phyloP scores from a whole-genome alignment of 805 yeast species.

The Sugiyamaella boreocaroliniensis region DNA sequence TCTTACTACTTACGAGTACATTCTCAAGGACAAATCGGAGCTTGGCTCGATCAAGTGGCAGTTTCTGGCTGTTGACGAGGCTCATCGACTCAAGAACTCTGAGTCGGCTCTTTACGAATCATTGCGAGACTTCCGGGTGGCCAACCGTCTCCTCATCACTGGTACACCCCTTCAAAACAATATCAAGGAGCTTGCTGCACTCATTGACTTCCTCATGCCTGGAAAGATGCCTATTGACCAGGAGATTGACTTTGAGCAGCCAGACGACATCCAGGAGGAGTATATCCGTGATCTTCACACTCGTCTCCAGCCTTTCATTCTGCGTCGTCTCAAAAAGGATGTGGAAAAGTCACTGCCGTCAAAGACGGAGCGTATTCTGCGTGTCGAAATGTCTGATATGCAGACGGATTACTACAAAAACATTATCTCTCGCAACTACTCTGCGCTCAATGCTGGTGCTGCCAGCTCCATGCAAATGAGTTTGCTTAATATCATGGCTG shows the following conservation, averaged over 20 bases:
- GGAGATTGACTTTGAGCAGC: conserved; percentile 90
- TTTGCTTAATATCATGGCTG: conserved; percentile 86
- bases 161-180: conserved; percentile 98
- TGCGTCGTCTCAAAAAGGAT: conserved; percentile 91
- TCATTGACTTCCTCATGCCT: conserved; percentile 93
- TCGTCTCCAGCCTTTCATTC: conserved; percentile 82
- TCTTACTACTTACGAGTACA: conserved; percentile 92
- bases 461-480: conserved; percentile 75
- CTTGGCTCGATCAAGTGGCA: conserved; percentile 89
- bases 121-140: conserved; percentile 69
- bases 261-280: conserved; percentile 77
- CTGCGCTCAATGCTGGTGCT: conserved; percentile 82
- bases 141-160: conserved; percentile 82
- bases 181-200: conserved; percentile 89
- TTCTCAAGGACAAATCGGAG: conserved; percentile 77
- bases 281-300: conserved; percentile 81
- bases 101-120: conserved; percentile 91
- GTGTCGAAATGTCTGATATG: conserved; percentile 91
- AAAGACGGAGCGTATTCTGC: conserved; percentile 86
- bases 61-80: conserved; percentile 96
- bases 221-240: conserved; percentile 85
- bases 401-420: conserved; percentile 95
- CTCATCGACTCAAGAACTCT: conserved; percentile 91
- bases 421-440: conserved; percentile 83
- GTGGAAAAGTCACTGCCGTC: conserved; percentile 96